A percentile compares a stretch with the other conserved stretches of the same genome.
Evolutionary conservation across 2,329 filamentous ascomycete species (phyloP).

Genomic region (Trichoderma koningii): DNA sequence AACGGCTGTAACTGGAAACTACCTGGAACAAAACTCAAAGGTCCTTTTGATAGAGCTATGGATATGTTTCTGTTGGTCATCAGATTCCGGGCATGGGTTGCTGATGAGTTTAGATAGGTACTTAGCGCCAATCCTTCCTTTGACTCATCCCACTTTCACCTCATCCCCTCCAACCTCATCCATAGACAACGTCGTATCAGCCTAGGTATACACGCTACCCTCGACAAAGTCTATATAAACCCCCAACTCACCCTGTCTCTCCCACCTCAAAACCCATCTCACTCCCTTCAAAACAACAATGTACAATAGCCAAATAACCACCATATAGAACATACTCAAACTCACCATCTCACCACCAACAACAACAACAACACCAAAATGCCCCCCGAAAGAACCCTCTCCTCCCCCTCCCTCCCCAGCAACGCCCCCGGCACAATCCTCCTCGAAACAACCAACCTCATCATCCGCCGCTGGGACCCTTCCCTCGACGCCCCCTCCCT

Average conservation of each 20-base stretch:
- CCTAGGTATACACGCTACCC: too few relatives aligned
- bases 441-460: conserved; percentile 38
- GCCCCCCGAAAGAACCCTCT: conserved; percentile 28
- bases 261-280: neutral
- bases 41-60: neutral
- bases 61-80: neutral
- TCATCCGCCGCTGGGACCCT: conserved; percentile 45
- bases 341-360: neutral
- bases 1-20: neutral
- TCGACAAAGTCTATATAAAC: neutral
- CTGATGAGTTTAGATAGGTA: neutral
- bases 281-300: neutral
- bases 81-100: too few relatives aligned
- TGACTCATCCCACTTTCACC: conserved; percentile 12
- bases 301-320: too few relatives aligned
- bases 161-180: neutral
- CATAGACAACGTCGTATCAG: neutral
- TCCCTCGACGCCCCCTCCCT: conserved; percentile 43
- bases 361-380: neutral
- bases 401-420: conserved; percentile 34
- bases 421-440: conserved; percentile 36
- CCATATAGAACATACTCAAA: too few relatives aligned
- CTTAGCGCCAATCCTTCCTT: conserved; percentile 21
- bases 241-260: neutral
- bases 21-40: neutral